Conservation (phyloP, 225 moss, liverwort and hornwort species). For the Bryoerythrophyllum caledonicum region DNA sequence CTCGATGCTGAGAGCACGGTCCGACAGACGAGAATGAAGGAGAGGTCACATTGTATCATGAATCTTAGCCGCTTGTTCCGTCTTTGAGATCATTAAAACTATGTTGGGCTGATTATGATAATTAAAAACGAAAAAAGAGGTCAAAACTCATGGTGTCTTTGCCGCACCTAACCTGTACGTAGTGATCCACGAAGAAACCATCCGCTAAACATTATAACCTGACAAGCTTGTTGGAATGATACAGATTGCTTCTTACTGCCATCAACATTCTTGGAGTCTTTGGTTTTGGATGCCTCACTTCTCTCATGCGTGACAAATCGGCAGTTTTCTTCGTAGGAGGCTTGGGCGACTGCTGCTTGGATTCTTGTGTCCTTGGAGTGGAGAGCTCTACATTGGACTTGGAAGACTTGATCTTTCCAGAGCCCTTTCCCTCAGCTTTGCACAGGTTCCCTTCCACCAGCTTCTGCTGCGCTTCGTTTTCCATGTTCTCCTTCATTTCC, state of each 20-base stretch:
- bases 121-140: no score
- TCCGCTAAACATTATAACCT: no score
- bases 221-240: not conserved
- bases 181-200: not conserved
- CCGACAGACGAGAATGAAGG: no score
- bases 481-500: conserved; percentile 24
- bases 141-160: no score
- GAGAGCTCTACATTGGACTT: conserved; percentile 6
- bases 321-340: not conserved
- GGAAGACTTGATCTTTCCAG: conserved; percentile 7
- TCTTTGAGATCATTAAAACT: no score
- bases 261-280: not conserved
- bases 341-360: conserved; percentile 10
- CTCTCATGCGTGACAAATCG: conserved; percentile 18
- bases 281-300: not conserved
- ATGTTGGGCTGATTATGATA: no score
- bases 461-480: conserved; percentile 29
- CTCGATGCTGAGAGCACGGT: no score
- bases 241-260: not conserved
- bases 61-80: no score
- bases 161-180: no score
- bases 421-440: conserved; percentile 13
- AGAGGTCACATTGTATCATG: no score
- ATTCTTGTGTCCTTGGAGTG: conserved; percentile 1
- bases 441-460: conserved; percentile 31